Conservation (phyloP, 345 rosid genomes). For the Eucalyptus marginata region DNA sequence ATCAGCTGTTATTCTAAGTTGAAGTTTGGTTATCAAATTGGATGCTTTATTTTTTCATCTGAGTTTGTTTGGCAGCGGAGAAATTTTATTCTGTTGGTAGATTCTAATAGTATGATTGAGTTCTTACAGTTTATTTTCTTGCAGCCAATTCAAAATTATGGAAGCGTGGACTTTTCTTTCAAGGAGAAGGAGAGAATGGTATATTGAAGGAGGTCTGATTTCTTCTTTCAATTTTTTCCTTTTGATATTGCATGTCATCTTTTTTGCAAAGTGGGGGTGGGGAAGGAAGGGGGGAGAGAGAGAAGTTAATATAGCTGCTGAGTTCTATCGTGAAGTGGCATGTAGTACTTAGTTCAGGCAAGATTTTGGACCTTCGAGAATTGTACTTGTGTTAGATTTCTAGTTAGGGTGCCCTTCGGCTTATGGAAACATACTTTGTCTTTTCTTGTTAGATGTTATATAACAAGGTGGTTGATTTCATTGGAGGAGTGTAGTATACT, state of each 20-base stretch:
- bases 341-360: background rate
- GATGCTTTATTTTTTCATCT: background rate
- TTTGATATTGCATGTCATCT: background rate
- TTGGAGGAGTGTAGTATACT: background rate
- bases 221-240: background rate
- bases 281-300: background rate
- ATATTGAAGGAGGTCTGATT: slow-evolving; percentile 59
- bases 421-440: background rate
- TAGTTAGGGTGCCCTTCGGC: background rate
- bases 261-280: background rate
- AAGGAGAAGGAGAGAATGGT: slow-evolving; percentile 18
- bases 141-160: slow-evolving; percentile 70
- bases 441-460: background rate
- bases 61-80: background rate
- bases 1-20: background rate
- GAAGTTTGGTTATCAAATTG: background rate
- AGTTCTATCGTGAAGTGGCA: background rate
- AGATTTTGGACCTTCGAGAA: background rate
- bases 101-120: background rate
- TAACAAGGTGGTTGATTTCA: background rate
- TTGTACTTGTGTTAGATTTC: background rate
- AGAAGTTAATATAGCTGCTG: background rate
- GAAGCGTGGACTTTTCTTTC: slow-evolving; percentile 70
- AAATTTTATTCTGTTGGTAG: background rate
- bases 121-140: background rate